These are phyloP conservation scores for Dactylonectria estremocensis DNA, from an alignment of 2,329 filamentous ascomycete species.

Conservation along the genomic window DNA sequence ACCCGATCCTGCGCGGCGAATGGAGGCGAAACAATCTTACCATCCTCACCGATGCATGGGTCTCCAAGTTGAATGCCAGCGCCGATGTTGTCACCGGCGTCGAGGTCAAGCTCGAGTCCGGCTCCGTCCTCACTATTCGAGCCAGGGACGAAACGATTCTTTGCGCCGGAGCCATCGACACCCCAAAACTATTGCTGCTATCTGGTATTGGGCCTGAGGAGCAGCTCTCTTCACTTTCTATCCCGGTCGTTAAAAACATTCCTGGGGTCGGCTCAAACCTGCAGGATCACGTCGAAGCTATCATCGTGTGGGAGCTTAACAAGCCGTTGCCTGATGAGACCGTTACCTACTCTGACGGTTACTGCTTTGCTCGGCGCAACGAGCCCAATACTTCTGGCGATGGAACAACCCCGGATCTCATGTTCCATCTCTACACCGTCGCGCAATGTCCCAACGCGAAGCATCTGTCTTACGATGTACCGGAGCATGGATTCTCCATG, in stretches of 20 bases:
- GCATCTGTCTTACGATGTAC: slow-evolving; percentile 64
- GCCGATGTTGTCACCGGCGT: slow-evolving; percentile 77
- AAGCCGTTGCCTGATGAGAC: slow-evolving; percentile 77
- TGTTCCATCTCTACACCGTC: slow-evolving; percentile 81
- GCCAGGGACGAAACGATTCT: slow-evolving; percentile 67
- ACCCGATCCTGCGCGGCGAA: slow-evolving; percentile 82
- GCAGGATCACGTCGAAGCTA: slow-evolving; percentile 66
- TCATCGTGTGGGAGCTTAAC: slow-evolving; percentile 77
- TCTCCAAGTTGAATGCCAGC: slow-evolving; percentile 79
- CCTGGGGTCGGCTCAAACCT: slow-evolving; percentile 72
- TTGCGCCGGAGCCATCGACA: slow-evolving; percentile 66
- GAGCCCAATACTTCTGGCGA: slow-evolving; percentile 73
- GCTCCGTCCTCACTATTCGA: background rate
- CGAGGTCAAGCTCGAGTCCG: slow-evolving; percentile 6
- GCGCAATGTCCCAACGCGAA: slow-evolving; percentile 54
- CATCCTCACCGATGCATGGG: slow-evolving; percentile 84
- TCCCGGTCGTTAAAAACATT: slow-evolving; percentile 63
- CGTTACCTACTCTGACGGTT: slow-evolving; percentile 85
- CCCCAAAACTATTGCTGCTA: slow-evolving; percentile 66
- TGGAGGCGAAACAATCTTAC: slow-evolving; percentile 83
- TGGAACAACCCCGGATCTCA: slow-evolving; percentile 80
- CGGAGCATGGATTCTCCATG: slow-evolving; percentile 66
- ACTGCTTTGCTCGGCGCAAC: slow-evolving; percentile 83
- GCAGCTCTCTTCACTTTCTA: slow-evolving; percentile 53
- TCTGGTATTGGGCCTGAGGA: slow-evolving; percentile 60